Evolutionary conservation across 768 basidiomycete species (phyloP).

Genomic region (Termitomyces sp.): DNA sequence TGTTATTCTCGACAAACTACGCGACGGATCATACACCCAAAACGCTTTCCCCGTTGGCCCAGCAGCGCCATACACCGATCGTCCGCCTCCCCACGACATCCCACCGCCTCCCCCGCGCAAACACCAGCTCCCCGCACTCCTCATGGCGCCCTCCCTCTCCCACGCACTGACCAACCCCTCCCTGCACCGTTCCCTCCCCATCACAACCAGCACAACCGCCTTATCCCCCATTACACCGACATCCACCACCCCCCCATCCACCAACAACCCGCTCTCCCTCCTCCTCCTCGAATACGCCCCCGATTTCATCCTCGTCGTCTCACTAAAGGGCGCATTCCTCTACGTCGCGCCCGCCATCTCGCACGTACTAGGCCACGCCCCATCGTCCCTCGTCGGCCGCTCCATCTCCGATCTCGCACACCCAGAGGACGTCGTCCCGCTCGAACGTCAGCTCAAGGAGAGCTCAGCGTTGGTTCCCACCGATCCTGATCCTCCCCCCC

Average conservation of each 20-base stretch:
- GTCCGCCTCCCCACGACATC: conserved; percentile 27
- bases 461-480: conserved; percentile 30
- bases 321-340: conserved; percentile 88
- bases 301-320: conserved; percentile 89
- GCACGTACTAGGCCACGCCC: conserved; percentile 80
- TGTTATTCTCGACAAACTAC: conserved; percentile 74
- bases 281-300: conserved; percentile 59
- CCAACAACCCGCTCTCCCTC: conserved; percentile 48
- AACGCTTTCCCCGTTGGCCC: conserved; percentile 9
- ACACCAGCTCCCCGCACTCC: conserved; percentile 46
- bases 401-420: conserved; percentile 82
- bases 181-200: conserved; percentile 46
- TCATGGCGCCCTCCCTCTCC: conserved; percentile 52
- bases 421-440: conserved; percentile 84
- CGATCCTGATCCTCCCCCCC: background rate
- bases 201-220: conserved; percentile 36
- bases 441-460: conserved; percentile 91
- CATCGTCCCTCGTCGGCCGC: conserved; percentile 78
- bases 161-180: conserved; percentile 37
- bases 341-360: conserved; percentile 86
- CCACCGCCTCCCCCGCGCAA: conserved; percentile 25
- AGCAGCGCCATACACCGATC: conserved; percentile 1
- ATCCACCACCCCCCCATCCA: conserved; percentile 22
- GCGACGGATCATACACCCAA: conserved; percentile 75
- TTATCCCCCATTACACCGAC: conserved; percentile 23